Base-by-base conservation (phyloP, 139 green algal species). In the Monoraphidium neglectum region DNA sequence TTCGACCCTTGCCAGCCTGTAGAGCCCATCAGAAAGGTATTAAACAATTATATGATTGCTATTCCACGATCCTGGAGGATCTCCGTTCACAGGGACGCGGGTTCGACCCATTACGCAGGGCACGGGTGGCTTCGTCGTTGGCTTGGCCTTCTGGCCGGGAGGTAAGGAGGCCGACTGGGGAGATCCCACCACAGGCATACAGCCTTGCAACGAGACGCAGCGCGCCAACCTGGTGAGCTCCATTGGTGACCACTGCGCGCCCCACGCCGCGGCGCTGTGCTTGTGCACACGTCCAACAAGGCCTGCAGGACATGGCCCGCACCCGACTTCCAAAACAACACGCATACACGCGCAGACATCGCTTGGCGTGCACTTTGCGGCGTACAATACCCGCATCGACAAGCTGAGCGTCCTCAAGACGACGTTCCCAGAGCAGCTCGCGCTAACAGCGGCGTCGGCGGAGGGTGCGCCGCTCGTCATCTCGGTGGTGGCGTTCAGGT, bases 401-500 rank as follows among this genome's bases (percentile, higher is more conserved):
- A 51, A 65, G 13, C 68, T 80, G 13, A 75, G 63, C 16, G 68
- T 59, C 24, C 53, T 80, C 18, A 80, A 75, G 43, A 75, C 75
- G 3, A 61, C 75, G 1, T 80, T 76, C n/a, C 65, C 65, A 36
- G 75, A 80, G 38, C 63, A 80, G 28, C 54, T 80, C 12, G 68
- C 74, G 10, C 66, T 80, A 2, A 75, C 75, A 30, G 33, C 47
- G 21, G 56, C 24, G 30, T 12, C 75, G 3, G 28, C 28, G 35
- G 33, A 35, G 26, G n/a, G 38, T 10, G 33, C 65, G 16, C 53
- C 53, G n/a, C 64, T 40, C 4, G 66, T 80, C 54, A 75, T 80
- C 3, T 80, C 75, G 10, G 37, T 75, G 12, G 75, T 80, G n/a
- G 75, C 75, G 15, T 80, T 80, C 54, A 80, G 75, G 73, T 78